Conservation (phyloP, 2,329 filamentous ascomycete species). For the Microsporum ferrugineum region DNA sequence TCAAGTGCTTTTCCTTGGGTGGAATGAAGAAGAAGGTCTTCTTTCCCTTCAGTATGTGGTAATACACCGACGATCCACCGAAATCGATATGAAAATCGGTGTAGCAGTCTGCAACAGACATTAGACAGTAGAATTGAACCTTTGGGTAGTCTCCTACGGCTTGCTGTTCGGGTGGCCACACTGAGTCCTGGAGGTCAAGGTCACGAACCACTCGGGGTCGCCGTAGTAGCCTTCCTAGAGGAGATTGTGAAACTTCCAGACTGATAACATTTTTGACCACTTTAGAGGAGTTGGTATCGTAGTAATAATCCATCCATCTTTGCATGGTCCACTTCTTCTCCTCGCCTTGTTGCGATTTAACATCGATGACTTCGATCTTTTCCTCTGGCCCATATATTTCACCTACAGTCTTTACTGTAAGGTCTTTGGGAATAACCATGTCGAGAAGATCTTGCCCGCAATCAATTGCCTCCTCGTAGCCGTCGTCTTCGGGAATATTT, state of each 20-base stretch:
- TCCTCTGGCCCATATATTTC: constrained; percentile 54
- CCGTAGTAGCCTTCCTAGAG: constrained; percentile 49
- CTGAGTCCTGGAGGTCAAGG: constrained; percentile 43
- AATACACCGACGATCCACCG: constrained; percentile 58
- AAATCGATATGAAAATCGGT: constrained; percentile 65
- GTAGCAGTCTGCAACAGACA: constrained; percentile 60
- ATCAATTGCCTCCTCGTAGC: constrained; percentile 40
- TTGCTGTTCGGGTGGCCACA: constrained; percentile 41
- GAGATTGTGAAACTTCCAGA: constrained; percentile 54
- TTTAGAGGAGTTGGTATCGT: constrained; percentile 49
- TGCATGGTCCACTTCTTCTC: constrained; percentile 54
- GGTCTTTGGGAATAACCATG: constrained; percentile 55
- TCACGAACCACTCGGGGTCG: constrained; percentile 55
- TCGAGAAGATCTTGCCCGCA: constrained; percentile 54
- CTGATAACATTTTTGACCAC: constrained; percentile 58
- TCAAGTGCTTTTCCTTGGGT: constrained; percentile 55
- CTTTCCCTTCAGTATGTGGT: constrained; percentile 56
- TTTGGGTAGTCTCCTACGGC: constrained; percentile 49
- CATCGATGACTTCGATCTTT: constrained; percentile 55
- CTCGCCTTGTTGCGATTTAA: constrained; percentile 56
- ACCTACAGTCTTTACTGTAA: constrained; percentile 53
- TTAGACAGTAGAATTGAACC: constrained; percentile 58
- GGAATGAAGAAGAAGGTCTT: constrained; percentile 64
- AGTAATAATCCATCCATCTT: constrained; percentile 58
- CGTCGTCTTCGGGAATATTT: constrained; percentile 29